phyloP scores from a whole-genome alignment of 192 early-diverging fungal species.

The Coemansia sp. region DNA sequence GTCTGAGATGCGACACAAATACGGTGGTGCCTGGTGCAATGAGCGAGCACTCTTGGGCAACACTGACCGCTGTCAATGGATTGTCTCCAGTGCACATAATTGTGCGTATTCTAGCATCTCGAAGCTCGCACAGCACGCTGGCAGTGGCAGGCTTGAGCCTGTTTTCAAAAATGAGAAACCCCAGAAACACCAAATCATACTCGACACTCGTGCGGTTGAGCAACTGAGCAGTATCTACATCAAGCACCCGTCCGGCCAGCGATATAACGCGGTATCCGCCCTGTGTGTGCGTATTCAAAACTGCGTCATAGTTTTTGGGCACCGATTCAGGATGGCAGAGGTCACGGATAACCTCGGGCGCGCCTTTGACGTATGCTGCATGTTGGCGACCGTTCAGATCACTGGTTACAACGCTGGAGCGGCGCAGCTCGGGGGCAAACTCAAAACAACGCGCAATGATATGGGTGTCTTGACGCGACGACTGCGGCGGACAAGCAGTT shows the following conservation, averaged over 20 bases:
- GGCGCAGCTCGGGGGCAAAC: slow-evolving; percentile 81
- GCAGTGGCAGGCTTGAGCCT: slow-evolving; percentile 84
- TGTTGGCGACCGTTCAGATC: slow-evolving; percentile 21
- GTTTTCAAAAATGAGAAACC: slow-evolving; percentile 98
- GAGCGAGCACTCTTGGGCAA: slow-evolving; percentile 89
- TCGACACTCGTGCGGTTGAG: slow-evolving; percentile 75
- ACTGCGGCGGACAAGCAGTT: slow-evolving; percentile 12
- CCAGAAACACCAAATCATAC: slow-evolving; percentile 76
- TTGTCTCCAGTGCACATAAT: slow-evolving; percentile 99
- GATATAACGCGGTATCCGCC: slow-evolving; percentile 95
- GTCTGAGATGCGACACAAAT: slow-evolving; percentile 72
- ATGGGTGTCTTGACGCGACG: slow-evolving; percentile 13
- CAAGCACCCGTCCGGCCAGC: slow-evolving; percentile 71
- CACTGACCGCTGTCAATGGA: slow-evolving; percentile 90
- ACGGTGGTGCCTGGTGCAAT: slow-evolving; percentile 65
- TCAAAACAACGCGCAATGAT: slow-evolving; percentile 80
- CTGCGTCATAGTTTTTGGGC: slow-evolving; percentile 73
- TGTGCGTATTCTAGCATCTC: slow-evolving; percentile 78
- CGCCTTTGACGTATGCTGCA: slow-evolving; percentile 88
- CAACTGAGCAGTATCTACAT: slow-evolving; percentile 55
- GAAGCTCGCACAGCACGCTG: slow-evolving; percentile 69
- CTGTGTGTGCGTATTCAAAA: slow-evolving; percentile 79
- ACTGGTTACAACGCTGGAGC: slow-evolving; percentile 87
- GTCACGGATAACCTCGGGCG: slow-evolving; percentile 86
- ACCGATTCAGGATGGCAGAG: slow-evolving; percentile 79